Evolutionary conservation across 2,329 filamentous ascomycete genomes (phyloP), one percentile per base, ranked within the genome.

Genomic region (Rhynchosporium agropyri): DNA sequence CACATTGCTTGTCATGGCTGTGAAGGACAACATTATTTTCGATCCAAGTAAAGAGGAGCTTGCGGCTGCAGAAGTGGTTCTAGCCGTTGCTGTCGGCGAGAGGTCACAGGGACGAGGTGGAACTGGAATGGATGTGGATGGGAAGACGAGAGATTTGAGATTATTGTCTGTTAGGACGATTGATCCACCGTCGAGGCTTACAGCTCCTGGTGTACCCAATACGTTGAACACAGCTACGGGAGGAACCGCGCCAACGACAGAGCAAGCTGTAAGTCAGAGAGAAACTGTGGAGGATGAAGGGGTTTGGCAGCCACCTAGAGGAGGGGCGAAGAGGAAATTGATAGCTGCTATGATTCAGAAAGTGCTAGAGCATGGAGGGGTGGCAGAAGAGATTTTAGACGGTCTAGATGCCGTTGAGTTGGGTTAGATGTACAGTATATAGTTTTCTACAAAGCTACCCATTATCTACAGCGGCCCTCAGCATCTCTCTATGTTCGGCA

Each of bases 21-120:
- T 97, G 0, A 91, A 89, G 63, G 83, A 89, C 63, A 98, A 95
- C 75, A 88, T 97, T 77, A 89, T 99, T 68, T 97, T 98, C 78
- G 95, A 99, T 75, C 94, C 95, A 0, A 89, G 86, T 58, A 88
- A 89, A 69, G 93, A 97, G 75, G 95, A 99, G 76, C 87, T 99
- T 15, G 91, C 92, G 2, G 94, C 98, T 3, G 95, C 95, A 1
- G 94, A 98, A 72, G 87, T 89, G 12, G 91, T 95, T 3, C 81
- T 98, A 51, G 95, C 94, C 1, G 85, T 98, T 4, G 96, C 92
- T 0, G 83, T 96, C 40, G 85, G 85, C 15, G 84, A 85, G 68
- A 67, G 64, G 46, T 54, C 65, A 31, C 61, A 66, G 40, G 56
- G 67, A 53, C 68, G 71, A 29, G 59, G 55, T 40, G 56, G 67